Base-by-base conservation (phyloP, 768 basidiomycete species). In the Leucocoprinus leucothites region DNA sequence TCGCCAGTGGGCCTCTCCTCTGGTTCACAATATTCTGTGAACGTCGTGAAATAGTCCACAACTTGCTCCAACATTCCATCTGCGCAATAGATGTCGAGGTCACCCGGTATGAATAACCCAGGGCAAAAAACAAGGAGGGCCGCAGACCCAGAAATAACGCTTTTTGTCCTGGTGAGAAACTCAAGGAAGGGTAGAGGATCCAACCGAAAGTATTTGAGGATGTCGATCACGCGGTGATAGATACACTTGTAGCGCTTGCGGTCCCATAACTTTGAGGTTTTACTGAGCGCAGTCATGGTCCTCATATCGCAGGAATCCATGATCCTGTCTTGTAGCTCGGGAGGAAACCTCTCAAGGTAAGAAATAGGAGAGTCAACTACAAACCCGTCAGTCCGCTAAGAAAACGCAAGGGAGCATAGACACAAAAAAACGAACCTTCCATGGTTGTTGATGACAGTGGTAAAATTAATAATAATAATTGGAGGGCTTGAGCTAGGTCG, bases 121-220 rank as follows among this genome's bases (percentile, higher is more conserved):
- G 56, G 56, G n/a, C n/a, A 38, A 24, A 49, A 57, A 19, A 57
- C 42, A 16, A 49, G 49, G 21, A 57, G 48, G 26, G 49, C 56
- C 3, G 38, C 48, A 14, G 56, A 57, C 18, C 56, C 56, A 3
- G 56, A 57, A 28, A 57, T 57, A 31, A 56, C 16, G 18, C 26
- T 50, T 13, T 24, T 26, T 21, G 56, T 57, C 18, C 35, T 24
- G 26, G 48, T 48, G 26, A 56, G 45, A 24, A 53, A 47, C 16
- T 46, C 34, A 19, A 53, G 52, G 24, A 53, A 46, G 18, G 26
- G 14, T 19, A 22, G 45, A 38, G 52, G 36, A 13, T 53, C 44
- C 11, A 53, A 43, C 19, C 38, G 52, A 18, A 53, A 53, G 16
- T 36, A 28, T 26, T 25, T 24, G 34, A 53, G 36, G 7, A 53